Conservation (phyloP, 1,139 yeast genomes). For the Debaryomyces subglobosus region DNA sequence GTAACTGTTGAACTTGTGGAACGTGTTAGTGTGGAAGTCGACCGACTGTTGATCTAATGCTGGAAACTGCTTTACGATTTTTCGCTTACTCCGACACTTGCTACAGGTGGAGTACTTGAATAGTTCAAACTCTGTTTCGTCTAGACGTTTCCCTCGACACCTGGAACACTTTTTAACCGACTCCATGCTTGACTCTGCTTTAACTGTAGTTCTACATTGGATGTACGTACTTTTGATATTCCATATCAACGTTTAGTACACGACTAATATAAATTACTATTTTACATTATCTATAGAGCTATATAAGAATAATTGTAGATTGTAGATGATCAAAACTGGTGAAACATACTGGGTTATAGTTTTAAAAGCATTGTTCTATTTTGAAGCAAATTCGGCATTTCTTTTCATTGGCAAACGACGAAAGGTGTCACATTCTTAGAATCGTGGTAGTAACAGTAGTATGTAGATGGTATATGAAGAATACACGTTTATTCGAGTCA, state of each 20-base stretch:
- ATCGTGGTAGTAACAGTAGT: neutral
- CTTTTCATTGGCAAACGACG: neutral
- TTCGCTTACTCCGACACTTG: conserved; percentile 38
- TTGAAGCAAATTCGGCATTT: neutral
- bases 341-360: neutral
- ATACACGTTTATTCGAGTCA: neutral
- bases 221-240: conserved; percentile 2
- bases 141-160: conserved; percentile 37
- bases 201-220: neutral
- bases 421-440: neutral
- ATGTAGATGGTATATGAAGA: neutral
- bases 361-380: neutral
- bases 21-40: conserved; percentile 4
- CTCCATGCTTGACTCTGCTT: conserved; percentile 1
- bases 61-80: conserved; percentile 22
- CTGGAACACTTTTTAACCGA: conserved; percentile 37
- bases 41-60: neutral
- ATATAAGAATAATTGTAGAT: neutral
- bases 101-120: conserved; percentile 41
- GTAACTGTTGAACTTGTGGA: conserved; percentile 10
- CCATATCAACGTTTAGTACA: conserved; percentile 4
- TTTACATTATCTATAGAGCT: conserved; percentile 2
- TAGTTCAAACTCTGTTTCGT: conserved; percentile 30
- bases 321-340: neutral
- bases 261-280: conserved; percentile 3